Evolutionary conservation across 1,284 basidiomycete genomes (phyloP), one percentile per base, ranked within the genome.

Genomic region (Coniferiporia weirii): DNA sequence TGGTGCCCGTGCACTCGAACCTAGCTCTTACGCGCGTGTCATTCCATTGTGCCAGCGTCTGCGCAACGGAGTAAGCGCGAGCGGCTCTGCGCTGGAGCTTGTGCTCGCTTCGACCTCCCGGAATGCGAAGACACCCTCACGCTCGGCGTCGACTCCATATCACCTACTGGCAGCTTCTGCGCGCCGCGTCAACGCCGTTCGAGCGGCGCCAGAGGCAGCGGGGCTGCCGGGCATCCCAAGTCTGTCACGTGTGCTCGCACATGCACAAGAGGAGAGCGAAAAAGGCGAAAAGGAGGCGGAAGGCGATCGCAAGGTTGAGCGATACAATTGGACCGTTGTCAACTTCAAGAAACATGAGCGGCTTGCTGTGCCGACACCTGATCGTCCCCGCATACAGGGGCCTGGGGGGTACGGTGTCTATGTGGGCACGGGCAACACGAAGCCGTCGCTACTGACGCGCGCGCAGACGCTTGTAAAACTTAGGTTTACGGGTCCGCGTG

Each of bases 381-480:
- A 43, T 27, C 17, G 17, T 19, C 19, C n/a, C 6, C 55, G 43
- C 19, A 15, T 15, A 8, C 43, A 38, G 15, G 40, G 45, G 15
- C 22, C 17, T 12, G 45, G 45, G 19, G 58, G 58, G 4, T 55
- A 54, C 19, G 35, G 36, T 19, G 45, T 59, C 13, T 40, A 35
- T 32, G 40, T 52, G 10, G 40, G 35, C 20, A 34, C 45, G 20
- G 44, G 8, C 5, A 27, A 5, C 7, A 12, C 51, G 7, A 54
- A 55, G 47, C 52, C 60, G 1, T 61, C 60, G n/a, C 45, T 61
- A 13, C 50, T 61, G 15, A 55, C 60, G 22, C 51, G 60, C 4
- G 60, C 60, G n/a, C 60, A 61, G 52, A 61, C 60, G 17, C 27
- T 58, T 5, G 27, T 58, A 38, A 57, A 53, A 50, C 20, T 61